phyloP scores from a whole-genome alignment of 2,329 filamentous ascomycete genomes.

The Paecilomyces niveus region DNA sequence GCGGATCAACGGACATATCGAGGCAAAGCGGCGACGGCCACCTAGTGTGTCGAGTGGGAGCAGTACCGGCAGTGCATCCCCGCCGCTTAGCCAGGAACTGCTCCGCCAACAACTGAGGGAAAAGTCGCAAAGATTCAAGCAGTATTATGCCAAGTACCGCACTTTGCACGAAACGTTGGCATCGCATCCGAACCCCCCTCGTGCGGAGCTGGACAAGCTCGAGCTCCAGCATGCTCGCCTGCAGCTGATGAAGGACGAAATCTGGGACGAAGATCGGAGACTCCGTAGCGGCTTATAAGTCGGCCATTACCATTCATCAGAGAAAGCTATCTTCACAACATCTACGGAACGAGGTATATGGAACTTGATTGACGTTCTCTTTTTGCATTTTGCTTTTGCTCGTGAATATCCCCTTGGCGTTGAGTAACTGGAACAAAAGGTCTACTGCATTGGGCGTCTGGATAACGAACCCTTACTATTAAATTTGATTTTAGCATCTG shows the following conservation, averaged over 20 bases:
- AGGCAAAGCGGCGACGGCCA: slow-evolving; percentile 34
- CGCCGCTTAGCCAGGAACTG: slow-evolving; percentile 29
- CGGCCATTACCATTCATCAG: not conserved
- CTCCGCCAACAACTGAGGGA: slow-evolving; percentile 32
- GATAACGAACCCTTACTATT: slow-evolving; percentile 1
- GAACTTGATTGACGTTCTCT: slow-evolving; percentile 7
- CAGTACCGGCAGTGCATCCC: slow-evolving; percentile 33
- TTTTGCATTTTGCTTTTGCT: slow-evolving; percentile 6
- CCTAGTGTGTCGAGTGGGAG: slow-evolving; percentile 34
- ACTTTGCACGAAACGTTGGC: slow-evolving; percentile 45
- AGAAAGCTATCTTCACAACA: not conserved
- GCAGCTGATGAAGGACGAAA: slow-evolving; percentile 52
- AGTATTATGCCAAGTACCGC: slow-evolving; percentile 52
- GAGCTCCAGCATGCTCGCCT: slow-evolving; percentile 48
- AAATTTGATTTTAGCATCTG: slow-evolving; percentile 2
- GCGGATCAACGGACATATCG: slow-evolving; percentile 30
- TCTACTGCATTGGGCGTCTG: slow-evolving; percentile 1
- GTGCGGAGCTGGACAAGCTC: slow-evolving; percentile 46
- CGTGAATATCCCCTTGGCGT: slow-evolving; percentile 6
- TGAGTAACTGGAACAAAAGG: slow-evolving; percentile 1
- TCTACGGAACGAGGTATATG: not conserved
- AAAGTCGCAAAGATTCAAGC: slow-evolving; percentile 46
- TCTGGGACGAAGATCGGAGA: slow-evolving; percentile 40
- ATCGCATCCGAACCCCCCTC: slow-evolving; percentile 35
- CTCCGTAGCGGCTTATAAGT: slow-evolving; percentile 16